phyloP scores from a whole-genome alignment of 148 eudicot species.

The Cornus controversa region DNA sequence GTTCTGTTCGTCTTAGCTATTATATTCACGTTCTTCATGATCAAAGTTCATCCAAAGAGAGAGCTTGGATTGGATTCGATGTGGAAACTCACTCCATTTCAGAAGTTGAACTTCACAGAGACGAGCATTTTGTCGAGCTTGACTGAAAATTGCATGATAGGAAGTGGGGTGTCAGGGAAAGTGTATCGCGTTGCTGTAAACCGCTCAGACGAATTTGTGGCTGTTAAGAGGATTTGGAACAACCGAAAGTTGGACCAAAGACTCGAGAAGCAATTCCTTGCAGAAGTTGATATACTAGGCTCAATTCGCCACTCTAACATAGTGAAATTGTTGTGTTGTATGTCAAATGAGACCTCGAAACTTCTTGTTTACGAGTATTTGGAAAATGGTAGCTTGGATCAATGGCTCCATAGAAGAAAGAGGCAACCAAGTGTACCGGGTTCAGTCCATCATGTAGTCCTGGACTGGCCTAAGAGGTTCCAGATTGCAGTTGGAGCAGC shows the following conservation, averaged over 20 bases:
- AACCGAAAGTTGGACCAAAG: background rate
- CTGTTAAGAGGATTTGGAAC: background rate
- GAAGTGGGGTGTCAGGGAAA: conserved; percentile 3
- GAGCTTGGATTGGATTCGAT: background rate
- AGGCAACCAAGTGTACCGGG: background rate
- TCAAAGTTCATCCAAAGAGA: background rate
- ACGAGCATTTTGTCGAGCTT: background rate
- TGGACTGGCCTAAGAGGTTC: conserved; percentile 38
- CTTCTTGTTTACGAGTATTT: conserved; percentile 16
- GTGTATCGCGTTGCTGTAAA: background rate
- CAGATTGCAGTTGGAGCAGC: conserved; percentile 38
- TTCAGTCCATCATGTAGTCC: background rate
- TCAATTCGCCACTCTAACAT: conserved; percentile 7
- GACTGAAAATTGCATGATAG: background rate
- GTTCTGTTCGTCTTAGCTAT: background rate
- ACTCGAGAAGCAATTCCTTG: background rate
- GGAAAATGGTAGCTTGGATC: conserved; percentile 12
- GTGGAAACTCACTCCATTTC: conserved; percentile 5
- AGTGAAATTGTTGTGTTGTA: conserved; percentile 4
- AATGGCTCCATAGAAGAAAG: conserved; percentile 25
- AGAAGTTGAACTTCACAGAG: background rate
- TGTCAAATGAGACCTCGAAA: conserved; percentile 10
- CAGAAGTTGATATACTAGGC: conserved; percentile 5
- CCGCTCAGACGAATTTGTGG: background rate
- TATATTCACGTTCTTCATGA: background rate